These are phyloP conservation scores for Fusarium xyrophilum DNA, from an alignment of 2,329 filamentous ascomycete genomes.

Conservation along the genomic window DNA sequence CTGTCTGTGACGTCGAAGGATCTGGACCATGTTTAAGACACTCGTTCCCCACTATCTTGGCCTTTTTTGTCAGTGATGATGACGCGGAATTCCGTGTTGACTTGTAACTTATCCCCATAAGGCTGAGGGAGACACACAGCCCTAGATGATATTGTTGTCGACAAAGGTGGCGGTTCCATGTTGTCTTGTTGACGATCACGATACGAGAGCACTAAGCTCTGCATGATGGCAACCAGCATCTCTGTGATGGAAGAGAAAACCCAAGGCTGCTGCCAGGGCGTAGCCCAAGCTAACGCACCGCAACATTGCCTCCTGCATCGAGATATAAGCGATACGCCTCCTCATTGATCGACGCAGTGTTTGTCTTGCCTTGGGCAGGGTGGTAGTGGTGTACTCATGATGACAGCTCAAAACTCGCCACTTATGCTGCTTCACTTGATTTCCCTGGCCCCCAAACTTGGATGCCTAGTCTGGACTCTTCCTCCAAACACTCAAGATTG, in stretches of 20 bases:
- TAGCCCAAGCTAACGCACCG: accelerated
- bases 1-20: slow-evolving; percentile 15
- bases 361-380: too few relatives aligned
- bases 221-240: background rate
- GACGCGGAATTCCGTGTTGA: background rate
- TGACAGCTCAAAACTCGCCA: background rate
- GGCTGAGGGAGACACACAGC: background rate
- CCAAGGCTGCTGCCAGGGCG: accelerated
- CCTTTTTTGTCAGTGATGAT: background rate
- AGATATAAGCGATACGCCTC: accelerated
- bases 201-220: background rate
- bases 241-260: background rate
- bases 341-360: accelerated
- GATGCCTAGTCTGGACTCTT: background rate
- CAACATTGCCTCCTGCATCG: too few relatives aligned
- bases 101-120: background rate
- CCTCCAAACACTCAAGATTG: background rate
- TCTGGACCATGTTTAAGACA: background rate
- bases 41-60: background rate
- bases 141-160: background rate
- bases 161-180: background rate
- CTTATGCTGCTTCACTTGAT: background rate
- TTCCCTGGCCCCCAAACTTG: background rate
- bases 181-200: background rate
- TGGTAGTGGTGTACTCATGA: background rate